Evolutionary conservation across 257 asterid genomes (phyloP), one percentile per base, ranked within the genome.

Genomic region (Striga asiatica): DNA sequence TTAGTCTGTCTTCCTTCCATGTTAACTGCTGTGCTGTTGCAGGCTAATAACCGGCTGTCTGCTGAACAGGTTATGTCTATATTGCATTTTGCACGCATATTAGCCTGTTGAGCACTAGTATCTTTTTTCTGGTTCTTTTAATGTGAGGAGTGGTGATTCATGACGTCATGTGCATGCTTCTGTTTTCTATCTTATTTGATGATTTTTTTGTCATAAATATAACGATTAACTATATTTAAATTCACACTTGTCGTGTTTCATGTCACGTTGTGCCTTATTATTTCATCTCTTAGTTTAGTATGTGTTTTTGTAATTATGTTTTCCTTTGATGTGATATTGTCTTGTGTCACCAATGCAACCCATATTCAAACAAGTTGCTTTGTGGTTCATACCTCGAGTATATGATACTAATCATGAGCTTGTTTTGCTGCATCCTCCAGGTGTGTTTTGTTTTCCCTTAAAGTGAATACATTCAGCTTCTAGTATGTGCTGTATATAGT

Each of bases 1-100:
- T 73, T 91, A 71, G 97, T 88, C 28, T 91, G 95, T 73, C 97
- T 91, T 60, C 98, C 98, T 70, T 91, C 98, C 56, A 88, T 84
- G 96, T 71, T 91, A 71, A 84, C 98, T 19, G 97, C 98, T 35
- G 97, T 84, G 63, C 73, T 87, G 54, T 71, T 91, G 78, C 97
- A 91, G 80, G 98, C 93, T 27, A 87, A 91, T 72, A 91, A 81
- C 75, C 82, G 92, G 72, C 65, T 76, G 42, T 75, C 86, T 51
- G 76, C 95, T 66, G 98, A 91, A 63, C 97, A 80, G 91, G 96
- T 87, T 43, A 23, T 62, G 66, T 43, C 37, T 52, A 31, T 28
- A n/a, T 39, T 32, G 18, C 35, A 50, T 22, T 52, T 54, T 23
- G 23, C 28, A 6, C 31, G 32, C 34, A 39, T 45, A 1, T 37